phyloP scores from a whole-genome alignment of 2,329 filamentous ascomycete genomes.

The Neopestalotiopsis clavispora region DNA sequence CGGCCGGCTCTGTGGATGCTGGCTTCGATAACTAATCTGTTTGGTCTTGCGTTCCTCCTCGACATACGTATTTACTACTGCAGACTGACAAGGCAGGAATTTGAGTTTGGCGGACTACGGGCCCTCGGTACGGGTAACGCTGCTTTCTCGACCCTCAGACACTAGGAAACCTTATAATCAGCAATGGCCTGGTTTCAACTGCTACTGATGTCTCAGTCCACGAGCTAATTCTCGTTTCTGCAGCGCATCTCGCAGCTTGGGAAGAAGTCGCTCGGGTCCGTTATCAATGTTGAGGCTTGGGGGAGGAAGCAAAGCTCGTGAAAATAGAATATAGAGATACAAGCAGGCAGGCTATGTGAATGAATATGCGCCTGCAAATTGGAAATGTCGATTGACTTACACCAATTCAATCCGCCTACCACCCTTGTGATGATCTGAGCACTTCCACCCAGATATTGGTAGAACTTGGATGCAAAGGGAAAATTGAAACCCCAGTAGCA shows the following conservation, averaged over 20 bases:
- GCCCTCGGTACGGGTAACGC: constrained; percentile 14
- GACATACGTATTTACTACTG: background rate
- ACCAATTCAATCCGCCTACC: background rate
- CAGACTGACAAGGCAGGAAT: constrained; percentile 9
- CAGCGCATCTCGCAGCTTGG: background rate
- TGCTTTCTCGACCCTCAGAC: constrained; percentile 7
- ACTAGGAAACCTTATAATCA: constrained; percentile 14
- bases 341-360: background rate
- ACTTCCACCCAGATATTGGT: background rate
- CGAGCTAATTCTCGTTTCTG: constrained; percentile 10
- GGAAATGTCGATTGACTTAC: background rate
- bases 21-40: constrained; percentile 8
- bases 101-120: constrained; percentile 9
- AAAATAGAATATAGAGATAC: background rate
- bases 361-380: background rate
- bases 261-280: background rate
- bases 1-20: constrained; percentile 8
- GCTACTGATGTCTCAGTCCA: constrained; percentile 5
- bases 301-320: background rate
- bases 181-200: constrained; percentile 14
- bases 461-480: background rate
- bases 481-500: background rate
- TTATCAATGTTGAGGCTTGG: background rate
- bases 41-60: constrained; percentile 9
- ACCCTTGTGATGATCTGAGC: background rate